Conservation (phyloP, 2,329 filamentous ascomycete genomes). For the Cadophora malorum region DNA sequence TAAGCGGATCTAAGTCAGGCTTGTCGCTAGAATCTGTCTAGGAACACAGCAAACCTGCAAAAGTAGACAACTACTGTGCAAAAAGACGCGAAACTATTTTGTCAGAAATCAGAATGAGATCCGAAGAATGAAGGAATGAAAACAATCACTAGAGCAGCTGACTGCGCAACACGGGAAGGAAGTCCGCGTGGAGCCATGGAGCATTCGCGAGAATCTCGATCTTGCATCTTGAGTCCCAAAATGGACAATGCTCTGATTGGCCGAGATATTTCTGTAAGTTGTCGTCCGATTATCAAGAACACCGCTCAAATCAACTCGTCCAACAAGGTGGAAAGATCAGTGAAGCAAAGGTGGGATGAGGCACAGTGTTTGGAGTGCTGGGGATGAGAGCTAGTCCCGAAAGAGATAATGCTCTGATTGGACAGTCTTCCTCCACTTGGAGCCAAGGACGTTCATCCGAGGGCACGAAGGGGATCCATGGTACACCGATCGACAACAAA, state of each 20-base stretch:
- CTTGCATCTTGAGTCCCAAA: neutral
- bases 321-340: neutral
- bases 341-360: constrained; percentile 1
- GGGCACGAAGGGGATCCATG: neutral
- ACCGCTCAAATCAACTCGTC: neutral
- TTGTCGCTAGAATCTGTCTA: neutral
- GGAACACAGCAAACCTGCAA: neutral
- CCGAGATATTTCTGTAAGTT: neutral
- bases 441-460: neutral
- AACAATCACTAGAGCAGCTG: no score
- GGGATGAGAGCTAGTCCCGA: neutral
- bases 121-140: no score
- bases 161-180: neutral
- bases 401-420: neutral
- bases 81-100: neutral
- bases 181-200: neutral
- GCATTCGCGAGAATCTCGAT: neutral
- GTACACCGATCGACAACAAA: neutral
- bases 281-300: neutral
- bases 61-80: neutral
- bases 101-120: no score
- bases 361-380: neutral
- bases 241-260: neutral
- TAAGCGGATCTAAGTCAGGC: neutral
- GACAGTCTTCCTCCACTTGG: neutral